Conservation (phyloP, 1,139 yeast genomes). For the Kodamaea suecica region DNA sequence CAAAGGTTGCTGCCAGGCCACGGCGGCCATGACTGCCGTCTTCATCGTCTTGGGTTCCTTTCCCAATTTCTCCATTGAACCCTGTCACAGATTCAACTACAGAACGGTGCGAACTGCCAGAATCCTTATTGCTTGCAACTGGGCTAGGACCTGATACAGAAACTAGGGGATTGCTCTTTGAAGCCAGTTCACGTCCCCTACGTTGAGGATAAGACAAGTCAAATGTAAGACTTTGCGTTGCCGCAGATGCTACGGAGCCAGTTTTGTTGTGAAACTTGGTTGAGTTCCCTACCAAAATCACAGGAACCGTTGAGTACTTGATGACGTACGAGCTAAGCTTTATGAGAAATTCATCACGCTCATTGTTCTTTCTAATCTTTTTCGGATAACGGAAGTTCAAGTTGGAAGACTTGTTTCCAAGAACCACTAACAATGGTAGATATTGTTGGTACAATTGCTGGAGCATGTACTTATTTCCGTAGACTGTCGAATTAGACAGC, state of each 20-base stretch:
- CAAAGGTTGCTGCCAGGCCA: no score
- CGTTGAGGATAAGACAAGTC: conserved; percentile 6
- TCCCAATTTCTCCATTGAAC: no score
- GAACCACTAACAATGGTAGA: conserved; percentile 36
- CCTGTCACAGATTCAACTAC: no score
- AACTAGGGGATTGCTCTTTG: no score
- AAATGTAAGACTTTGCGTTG: conserved; percentile 9
- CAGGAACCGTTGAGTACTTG: conserved; percentile 42
- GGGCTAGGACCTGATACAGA: no score
- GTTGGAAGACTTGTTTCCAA: conserved; percentile 39
- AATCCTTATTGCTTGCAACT: no score
- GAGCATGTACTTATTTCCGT: conserved; percentile 37
- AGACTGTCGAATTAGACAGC: conserved; percentile 2
- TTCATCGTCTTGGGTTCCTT: no score
- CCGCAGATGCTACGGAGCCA: conserved; percentile 9
- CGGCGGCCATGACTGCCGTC: no score
- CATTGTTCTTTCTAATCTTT: conserved; percentile 23
- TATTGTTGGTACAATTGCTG: conserved; percentile 38
- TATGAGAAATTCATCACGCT: conserved; percentile 27
- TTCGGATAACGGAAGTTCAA: conserved; percentile 45
- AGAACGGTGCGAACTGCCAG: no score
- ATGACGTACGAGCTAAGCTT: conserved; percentile 40
- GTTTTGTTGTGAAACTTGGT: conserved; percentile 14
- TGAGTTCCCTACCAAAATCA: conserved; percentile 35
- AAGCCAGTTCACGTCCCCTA: no score